Base-by-base conservation (phyloP, 257 asterid genomes). In the Nicotiana paniculata region DNA sequence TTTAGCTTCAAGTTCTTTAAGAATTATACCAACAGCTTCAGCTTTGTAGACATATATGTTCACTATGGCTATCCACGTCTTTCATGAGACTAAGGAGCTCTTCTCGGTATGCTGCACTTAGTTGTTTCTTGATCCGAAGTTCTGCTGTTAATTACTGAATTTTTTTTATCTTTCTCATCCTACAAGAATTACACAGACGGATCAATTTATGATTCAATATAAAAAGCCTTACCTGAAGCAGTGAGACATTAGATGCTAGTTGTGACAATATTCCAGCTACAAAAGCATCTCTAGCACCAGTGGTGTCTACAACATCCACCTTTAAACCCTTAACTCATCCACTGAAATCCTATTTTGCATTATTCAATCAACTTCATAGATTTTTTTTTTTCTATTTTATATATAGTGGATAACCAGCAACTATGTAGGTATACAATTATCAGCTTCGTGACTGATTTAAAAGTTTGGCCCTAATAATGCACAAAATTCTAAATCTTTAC, bases 251-350 rank as follows among this genome's bases (percentile, higher is more conserved):
- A 18, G 90, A 81, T 75, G 98, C 98, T 61, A 96, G 53, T 81
- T 94, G 97, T 12, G 97, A 84, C 83, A 94, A 89, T 83, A 93
- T 83, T 83, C 98, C 99, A 32, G 99, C 98, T n/a, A 96, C 99
- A 84, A 94, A 96, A 83, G 99, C 99, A 90, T 96, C 99, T 57
- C 99, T 98, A 6, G 99, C 98, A 4, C 99, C 99, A 0, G 99
- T 96, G 26, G 98, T 89, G 81, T 94, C 99, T 5, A 96, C 93
- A n/a, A 95, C 79, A 62, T 96, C 95, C 62, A 89, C 99, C 86
- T 87, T 92, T 83, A 96, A 77, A 54, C 99, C 99, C 84, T 88
- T 88, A 70, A 94, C 99, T 87, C 94, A 86, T 85, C 99, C 99
- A 82, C 84, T 94, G 81, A 94, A 96, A 83, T 92, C 97, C 99